These are phyloP conservation scores for Rhynchospora pubera DNA, from an alignment of 176 grass and related monocot species.

Conservation along the genomic window DNA sequence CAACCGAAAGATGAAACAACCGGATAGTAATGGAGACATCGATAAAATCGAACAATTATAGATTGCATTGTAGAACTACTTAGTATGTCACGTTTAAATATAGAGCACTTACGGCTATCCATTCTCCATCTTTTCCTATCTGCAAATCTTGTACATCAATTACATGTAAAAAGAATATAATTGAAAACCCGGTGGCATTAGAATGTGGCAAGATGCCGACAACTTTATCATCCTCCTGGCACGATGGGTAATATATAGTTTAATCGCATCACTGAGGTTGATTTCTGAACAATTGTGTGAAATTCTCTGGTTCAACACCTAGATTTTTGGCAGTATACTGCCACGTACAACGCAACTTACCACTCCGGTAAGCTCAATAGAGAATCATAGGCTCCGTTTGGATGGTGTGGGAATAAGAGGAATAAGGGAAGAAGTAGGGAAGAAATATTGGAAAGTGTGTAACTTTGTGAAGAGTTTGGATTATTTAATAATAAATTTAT, in stretches of 20 bases:
- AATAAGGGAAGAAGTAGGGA: too few species aligned
- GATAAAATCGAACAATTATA: too few species aligned
- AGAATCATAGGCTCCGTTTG: too few species aligned
- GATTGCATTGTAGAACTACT: too few species aligned
- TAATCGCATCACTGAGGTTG: slow-evolving; percentile 28
- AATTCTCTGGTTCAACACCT: not conserved
- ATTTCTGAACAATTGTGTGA: slow-evolving; percentile 22
- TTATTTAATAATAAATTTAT: too few species aligned
- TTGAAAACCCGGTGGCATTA: slow-evolving; percentile 26
- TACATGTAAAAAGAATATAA: slow-evolving; percentile 30
- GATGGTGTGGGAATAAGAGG: too few species aligned
- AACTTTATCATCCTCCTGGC: slow-evolving; percentile 44
- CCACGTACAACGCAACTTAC: slow-evolving; percentile 10
- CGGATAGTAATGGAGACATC: too few species aligned
- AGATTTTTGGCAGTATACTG: slow-evolving; percentile 26
- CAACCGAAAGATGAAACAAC: too few species aligned
- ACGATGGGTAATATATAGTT: slow-evolving; percentile 57
- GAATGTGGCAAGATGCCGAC: slow-evolving; percentile 52
- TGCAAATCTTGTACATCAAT: slow-evolving; percentile 47
- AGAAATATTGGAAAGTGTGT: too few species aligned
- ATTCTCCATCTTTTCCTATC: slow-evolving; percentile 41
- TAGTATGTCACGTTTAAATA: too few species aligned
- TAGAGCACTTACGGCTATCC: slow-evolving; percentile 30
- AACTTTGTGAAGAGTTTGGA: too few species aligned
- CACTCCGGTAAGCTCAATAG: slow-evolving; percentile 25